Base-by-base conservation (phyloP, 768 basidiomycete species). In the Suillus bovinus region DNA sequence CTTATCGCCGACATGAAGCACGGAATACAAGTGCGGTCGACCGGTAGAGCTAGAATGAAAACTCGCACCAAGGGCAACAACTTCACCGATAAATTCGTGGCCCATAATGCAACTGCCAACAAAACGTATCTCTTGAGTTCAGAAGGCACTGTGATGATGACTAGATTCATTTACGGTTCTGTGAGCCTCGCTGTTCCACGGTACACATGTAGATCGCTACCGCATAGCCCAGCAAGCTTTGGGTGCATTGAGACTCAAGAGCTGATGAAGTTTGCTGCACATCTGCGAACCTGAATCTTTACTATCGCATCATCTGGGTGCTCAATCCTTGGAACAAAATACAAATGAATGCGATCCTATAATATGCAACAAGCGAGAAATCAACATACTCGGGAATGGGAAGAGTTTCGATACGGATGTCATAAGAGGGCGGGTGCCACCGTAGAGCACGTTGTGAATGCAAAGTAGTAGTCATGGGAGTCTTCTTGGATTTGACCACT, bases 221-320 rank as follows among this genome's bases (percentile, higher is more conserved):
- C 89, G 68, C 89, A 91, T 11, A 90, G 73, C 22, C 84, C 89
- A 24, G 85, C 83, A 33, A 88, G 80, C 89, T 90, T 65, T 11
- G 52, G 31, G 61, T 54, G 38, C 57, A 53, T 61, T 16, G 54
- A 36, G 29, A 56, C 6, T 52, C 20, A 20, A 38, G 34, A 33
- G 60, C 8, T 57, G 58, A 60, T 20, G 52, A 7, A 33, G 5
- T 16, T 14, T 33, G 5, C 6, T 1, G n/a, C 11, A 47, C 11
- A 49, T 54, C 13, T 27, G 67, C 80, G 58, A 64, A 86, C 91
- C 74, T 82, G 84, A 59, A 91, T 83, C 78, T 87, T 90, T 59
- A 93, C 82, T 50, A 93, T 89, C 2, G 84, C 91, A 77, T 92
- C 90, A 70, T 93, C 90, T 1, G 88, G 84, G 63, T 91, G 80